These are phyloP conservation scores for Cafeteria roenbergensis DNA, from an alignment of 108 stramenopile genomes.

Conservation along the genomic window DNA sequence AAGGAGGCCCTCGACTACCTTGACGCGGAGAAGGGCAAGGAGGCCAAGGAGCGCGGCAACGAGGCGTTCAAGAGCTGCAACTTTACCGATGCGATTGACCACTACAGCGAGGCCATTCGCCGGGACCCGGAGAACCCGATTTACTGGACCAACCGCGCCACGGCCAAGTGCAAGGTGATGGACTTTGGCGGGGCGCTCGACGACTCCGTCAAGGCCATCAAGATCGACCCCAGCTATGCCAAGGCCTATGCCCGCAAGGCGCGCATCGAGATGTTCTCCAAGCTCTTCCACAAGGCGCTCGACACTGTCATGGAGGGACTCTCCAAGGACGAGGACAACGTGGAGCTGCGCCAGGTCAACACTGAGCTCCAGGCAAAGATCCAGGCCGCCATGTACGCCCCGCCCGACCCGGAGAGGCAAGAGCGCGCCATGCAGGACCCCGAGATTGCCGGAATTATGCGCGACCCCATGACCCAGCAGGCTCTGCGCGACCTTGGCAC, in stretches of 20 bases:
- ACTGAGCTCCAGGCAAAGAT: constrained; percentile 45
- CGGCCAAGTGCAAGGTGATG: constrained; percentile 85
- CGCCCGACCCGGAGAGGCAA: constrained; percentile 76
- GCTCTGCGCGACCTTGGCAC: constrained; percentile 79
- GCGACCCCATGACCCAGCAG: constrained; percentile 88
- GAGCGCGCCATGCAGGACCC: constrained; percentile 98
- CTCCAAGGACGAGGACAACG: constrained; percentile 65
- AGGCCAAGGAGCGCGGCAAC: constrained; percentile 92
- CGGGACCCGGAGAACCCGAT: constrained; percentile 87
- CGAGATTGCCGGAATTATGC: constrained; percentile 83
- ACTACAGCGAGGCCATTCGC: constrained; percentile 86
- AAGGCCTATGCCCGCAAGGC: constrained; percentile 97
- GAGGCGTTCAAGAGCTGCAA: constrained; percentile 72
- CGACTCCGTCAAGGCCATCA: constrained; percentile 80
- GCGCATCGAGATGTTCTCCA: constrained; percentile 87
- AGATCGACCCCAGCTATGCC: constrained; percentile 87
- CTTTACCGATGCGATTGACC: constrained; percentile 65
- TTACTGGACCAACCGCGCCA: constrained; percentile 89
- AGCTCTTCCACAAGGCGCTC: constrained; percentile 92
- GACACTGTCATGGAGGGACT: constrained; percentile 83
- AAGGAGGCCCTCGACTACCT: constrained; percentile 67
- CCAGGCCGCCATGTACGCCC: constrained; percentile 58
- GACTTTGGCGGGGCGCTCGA: constrained; percentile 86
- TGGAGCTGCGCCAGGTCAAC: constrained; percentile 76
- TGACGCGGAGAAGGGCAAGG: constrained; percentile 83